phyloP scores from a whole-genome alignment of 805 yeast genomes.

The Komagataella kurtzmanii region DNA sequence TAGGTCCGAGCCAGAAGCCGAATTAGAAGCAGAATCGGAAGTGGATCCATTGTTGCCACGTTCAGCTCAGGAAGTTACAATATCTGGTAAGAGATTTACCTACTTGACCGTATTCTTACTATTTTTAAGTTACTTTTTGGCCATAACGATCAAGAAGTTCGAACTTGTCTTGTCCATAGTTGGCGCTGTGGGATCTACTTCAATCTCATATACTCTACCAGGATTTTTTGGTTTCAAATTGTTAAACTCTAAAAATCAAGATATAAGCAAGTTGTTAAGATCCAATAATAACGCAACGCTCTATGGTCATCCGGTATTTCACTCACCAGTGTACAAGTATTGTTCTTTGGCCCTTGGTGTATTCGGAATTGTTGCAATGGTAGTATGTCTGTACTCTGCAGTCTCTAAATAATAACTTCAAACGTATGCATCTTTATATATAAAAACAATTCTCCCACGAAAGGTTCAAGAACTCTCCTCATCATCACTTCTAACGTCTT shows the following conservation, averaged over 20 bases:
- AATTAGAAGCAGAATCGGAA: conserved; percentile 12
- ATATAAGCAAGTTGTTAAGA: neutral
- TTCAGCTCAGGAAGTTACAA: conserved; percentile 18
- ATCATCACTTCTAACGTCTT: conserved; percentile 75
- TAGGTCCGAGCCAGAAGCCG: neutral
- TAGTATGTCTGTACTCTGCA: conserved; percentile 35
- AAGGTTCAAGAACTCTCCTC: conserved; percentile 29
- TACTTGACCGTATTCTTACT: conserved; percentile 34
- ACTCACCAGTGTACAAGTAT: conserved; percentile 1
- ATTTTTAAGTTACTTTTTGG: conserved; percentile 35
- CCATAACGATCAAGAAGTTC: conserved; percentile 47
- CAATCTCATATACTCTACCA: conserved; percentile 67
- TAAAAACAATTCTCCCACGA: neutral
- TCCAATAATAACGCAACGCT: conserved; percentile 2
- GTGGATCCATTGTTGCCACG: neutral
- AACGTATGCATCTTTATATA: neutral
- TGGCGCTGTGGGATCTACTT: conserved; percentile 76
- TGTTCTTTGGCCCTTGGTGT: conserved; percentile 25
- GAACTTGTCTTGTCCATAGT: conserved; percentile 61
- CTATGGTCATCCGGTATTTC: conserved; percentile 10
- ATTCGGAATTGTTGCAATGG: conserved; percentile 45
- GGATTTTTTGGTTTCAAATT: conserved; percentile 62
- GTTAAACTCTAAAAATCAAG: conserved; percentile 15
- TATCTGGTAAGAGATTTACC: conserved; percentile 33
- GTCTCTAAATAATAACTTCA: conserved; percentile 21